A percentile compares a stretch with the other conserved stretches of the same genome.
Evolutionary conservation across 2,329 filamentous ascomycete genomes (phyloP).

Genomic region (Aureobasidium zeae): DNA sequence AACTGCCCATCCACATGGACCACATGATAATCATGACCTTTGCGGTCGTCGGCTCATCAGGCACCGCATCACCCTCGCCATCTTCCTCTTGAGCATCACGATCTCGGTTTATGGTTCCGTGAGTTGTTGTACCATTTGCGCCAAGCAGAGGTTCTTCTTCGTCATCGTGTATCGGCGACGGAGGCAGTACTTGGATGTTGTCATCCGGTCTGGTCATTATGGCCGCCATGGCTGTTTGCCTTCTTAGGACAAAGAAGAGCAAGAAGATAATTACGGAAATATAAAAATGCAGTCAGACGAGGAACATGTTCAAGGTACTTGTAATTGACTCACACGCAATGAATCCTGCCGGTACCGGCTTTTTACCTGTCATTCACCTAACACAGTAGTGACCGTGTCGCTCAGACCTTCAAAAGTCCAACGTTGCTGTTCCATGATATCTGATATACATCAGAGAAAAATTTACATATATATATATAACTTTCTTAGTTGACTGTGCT

Average conservation of each 20-base stretch:
- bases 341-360: too few relatives aligned
- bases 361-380: too few relatives aligned
- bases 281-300: too few relatives aligned
- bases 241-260: not conserved
- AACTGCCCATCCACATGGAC: conserved; percentile 45
- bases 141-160: conserved; percentile 18
- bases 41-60: conserved; percentile 38
- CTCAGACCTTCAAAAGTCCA: too few relatives aligned
- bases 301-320: too few relatives aligned
- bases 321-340: too few relatives aligned
- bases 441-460: too few relatives aligned
- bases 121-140: conserved; percentile 13
- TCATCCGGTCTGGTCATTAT: too few relatives aligned
- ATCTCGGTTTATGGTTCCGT: conserved; percentile 17
- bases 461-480: too few relatives aligned
- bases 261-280: not conserved
- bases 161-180: conserved; percentile 16
- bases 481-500: too few relatives aligned
- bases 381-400: too few relatives aligned
- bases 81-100: conserved; percentile 27
- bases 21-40: conserved; percentile 42
- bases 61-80: conserved; percentile 22
- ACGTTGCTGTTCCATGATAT: too few relatives aligned
- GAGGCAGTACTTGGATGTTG: conserved; percentile 7
- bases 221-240: conserved; percentile 1